phyloP scores from a whole-genome alignment of 352 stramenopile species.

The Pythium pyrilobum region DNA sequence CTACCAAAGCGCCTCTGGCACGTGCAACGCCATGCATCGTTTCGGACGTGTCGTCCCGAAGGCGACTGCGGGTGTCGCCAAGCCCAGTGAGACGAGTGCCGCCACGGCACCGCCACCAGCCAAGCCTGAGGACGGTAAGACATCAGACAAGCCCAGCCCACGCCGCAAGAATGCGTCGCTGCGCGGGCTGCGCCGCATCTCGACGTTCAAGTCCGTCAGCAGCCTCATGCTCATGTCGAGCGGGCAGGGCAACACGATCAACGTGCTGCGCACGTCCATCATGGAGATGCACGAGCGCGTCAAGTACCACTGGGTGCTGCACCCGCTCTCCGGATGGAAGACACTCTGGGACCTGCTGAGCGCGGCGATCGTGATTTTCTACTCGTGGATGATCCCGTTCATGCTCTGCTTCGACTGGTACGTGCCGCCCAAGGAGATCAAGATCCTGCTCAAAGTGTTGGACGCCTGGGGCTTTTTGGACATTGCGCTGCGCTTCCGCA shows the following conservation, averaged over 20 bases:
- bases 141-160: background rate
- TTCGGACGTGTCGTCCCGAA: no score
- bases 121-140: no score
- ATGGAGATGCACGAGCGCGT: conserved; percentile 48
- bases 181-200: conserved; percentile 13
- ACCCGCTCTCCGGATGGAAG: conserved; percentile 46
- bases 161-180: conserved; percentile 16
- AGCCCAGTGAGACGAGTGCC: no score
- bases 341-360: conserved; percentile 54
- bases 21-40: no score
- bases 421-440: conserved; percentile 12
- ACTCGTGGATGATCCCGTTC: conserved; percentile 70
- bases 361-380: conserved; percentile 52
- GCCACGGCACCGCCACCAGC: no score
- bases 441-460: conserved; percentile 37
- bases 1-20: no score
- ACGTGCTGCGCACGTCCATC: conserved; percentile 61
- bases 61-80: no score
- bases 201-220: conserved; percentile 22
- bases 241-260: conserved; percentile 23
- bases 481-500: conserved; percentile 51
- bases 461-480: conserved; percentile 47
- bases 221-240: conserved; percentile 20
- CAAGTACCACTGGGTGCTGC: conserved; percentile 43
- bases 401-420: conserved; percentile 74